phyloP scores from a whole-genome alignment of 2,329 filamentous ascomycete species.

The Aspergillus hiratsukae region DNA sequence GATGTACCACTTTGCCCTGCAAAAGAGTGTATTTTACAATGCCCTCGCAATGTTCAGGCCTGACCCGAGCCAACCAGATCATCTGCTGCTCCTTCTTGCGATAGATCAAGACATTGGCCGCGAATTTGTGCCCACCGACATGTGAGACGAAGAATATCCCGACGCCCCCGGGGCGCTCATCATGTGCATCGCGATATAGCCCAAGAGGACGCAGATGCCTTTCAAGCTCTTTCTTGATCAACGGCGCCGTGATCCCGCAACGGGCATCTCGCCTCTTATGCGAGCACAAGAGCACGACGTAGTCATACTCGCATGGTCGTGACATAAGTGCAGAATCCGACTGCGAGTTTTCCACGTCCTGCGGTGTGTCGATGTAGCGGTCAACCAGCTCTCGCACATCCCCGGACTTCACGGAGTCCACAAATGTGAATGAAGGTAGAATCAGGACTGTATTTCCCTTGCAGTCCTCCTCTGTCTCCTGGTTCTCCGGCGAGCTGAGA shows the following conservation, averaged over 20 bases:
- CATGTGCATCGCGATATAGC: constrained; percentile 73
- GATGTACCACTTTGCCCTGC: constrained; percentile 86
- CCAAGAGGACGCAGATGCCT: constrained; percentile 75
- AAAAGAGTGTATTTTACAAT: constrained; percentile 79
- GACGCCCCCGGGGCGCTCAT: constrained; percentile 77
- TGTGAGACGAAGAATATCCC: constrained; percentile 91
- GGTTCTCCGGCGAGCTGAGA: constrained; percentile 18
- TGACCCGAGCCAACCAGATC: constrained; percentile 86
- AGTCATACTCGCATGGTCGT: constrained; percentile 69
- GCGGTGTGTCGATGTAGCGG: constrained; percentile 59
- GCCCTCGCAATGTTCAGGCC: constrained; percentile 82
- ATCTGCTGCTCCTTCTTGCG: constrained; percentile 47
- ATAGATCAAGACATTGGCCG: constrained; percentile 86
- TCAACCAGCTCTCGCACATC: constrained; percentile 62
- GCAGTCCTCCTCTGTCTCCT: constrained; percentile 2
- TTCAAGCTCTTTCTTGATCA: constrained; percentile 76
- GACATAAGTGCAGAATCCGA: constrained; percentile 37
- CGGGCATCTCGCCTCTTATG: constrained; percentile 84
- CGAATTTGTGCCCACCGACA: constrained; percentile 90
- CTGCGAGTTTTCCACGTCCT: constrained; percentile 50
- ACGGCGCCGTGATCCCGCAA: constrained; percentile 81
- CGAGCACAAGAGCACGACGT: constrained; percentile 82
- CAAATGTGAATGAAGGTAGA: constrained; percentile 72
- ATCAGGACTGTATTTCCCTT: constrained; percentile 68
- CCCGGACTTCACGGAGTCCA: constrained; percentile 69